Evolutionary conservation across 345 rosid species (phyloP).

Genomic region (Ceriops zippeliana): DNA sequence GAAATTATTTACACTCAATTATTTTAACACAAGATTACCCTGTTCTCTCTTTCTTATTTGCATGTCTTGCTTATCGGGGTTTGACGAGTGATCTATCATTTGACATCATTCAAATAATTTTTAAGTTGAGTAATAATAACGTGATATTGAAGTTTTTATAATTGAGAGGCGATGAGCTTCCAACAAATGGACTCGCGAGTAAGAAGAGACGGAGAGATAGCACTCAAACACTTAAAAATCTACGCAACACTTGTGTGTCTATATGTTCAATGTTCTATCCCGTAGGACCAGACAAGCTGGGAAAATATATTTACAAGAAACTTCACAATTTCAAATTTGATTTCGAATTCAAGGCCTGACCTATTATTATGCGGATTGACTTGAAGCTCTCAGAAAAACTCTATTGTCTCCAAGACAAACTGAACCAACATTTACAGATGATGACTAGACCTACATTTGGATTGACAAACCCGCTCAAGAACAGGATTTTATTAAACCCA

Average conservation of each 20-base stretch:
- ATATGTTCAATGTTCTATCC: conserved; percentile 10
- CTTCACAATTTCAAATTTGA: conserved; percentile 14
- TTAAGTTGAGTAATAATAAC: too few species aligned
- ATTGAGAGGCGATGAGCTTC: too few species aligned
- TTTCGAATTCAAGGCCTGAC: conserved; percentile 10
- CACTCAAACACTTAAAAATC: neutral
- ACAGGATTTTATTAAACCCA: conserved; percentile 57
- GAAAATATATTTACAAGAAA: conserved; percentile 24
- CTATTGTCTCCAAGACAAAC: conserved; percentile 10
- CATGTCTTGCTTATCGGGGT: too few species aligned
- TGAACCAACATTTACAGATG: conserved; percentile 20
- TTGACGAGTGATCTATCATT: too few species aligned
- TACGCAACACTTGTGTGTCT: neutral
- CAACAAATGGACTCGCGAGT: too few species aligned
- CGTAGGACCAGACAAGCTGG: neutral
- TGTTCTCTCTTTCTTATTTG: too few species aligned
- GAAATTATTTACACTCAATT: too few species aligned
- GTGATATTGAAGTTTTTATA: too few species aligned
- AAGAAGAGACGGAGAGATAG: neutral
- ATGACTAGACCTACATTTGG: conserved; percentile 15
- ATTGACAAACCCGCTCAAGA: conserved; percentile 31
- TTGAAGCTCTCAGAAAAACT: neutral
- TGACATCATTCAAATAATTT: too few species aligned
- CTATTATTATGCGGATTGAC: conserved; percentile 23
- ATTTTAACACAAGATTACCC: too few species aligned